phyloP scores from a whole-genome alignment of 192 early-diverging fungal species.

The Anaeromyces robustus region DNA sequence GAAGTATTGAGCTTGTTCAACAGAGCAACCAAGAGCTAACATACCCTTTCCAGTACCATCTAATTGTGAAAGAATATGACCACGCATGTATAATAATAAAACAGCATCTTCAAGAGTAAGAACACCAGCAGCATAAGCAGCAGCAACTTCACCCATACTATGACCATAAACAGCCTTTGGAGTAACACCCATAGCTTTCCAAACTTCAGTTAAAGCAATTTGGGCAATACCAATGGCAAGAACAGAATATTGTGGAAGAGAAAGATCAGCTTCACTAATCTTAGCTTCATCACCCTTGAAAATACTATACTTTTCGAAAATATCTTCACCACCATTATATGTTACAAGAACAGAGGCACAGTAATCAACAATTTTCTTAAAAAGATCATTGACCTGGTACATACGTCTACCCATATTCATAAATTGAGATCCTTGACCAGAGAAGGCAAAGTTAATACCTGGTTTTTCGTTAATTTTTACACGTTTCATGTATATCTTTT shows the following conservation, averaged over 20 bases:
- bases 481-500: background rate
- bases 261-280: background rate
- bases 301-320: background rate
- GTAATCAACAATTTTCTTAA: background rate
- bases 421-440: background rate
- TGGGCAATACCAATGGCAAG: background rate
- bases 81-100: conserved; percentile 5
- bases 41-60: conserved; percentile 6
- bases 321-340: background rate
- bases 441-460: background rate
- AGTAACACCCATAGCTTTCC: conserved; percentile 13
- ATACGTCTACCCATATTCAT: background rate
- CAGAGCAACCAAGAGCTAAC: conserved; percentile 9
- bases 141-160: conserved; percentile 14
- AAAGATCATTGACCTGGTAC: background rate
- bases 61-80: conserved; percentile 11
- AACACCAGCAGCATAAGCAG: conserved; percentile 12
- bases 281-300: background rate
- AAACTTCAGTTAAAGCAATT: conserved; percentile 10
- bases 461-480: background rate
- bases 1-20: background rate
- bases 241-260: background rate
- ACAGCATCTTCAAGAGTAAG: conserved; percentile 6
- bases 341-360: background rate
- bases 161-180: conserved; percentile 10